Base-by-base conservation (phyloP, 2,329 filamentous ascomycete genomes). In the Aulographum hederae region DNA sequence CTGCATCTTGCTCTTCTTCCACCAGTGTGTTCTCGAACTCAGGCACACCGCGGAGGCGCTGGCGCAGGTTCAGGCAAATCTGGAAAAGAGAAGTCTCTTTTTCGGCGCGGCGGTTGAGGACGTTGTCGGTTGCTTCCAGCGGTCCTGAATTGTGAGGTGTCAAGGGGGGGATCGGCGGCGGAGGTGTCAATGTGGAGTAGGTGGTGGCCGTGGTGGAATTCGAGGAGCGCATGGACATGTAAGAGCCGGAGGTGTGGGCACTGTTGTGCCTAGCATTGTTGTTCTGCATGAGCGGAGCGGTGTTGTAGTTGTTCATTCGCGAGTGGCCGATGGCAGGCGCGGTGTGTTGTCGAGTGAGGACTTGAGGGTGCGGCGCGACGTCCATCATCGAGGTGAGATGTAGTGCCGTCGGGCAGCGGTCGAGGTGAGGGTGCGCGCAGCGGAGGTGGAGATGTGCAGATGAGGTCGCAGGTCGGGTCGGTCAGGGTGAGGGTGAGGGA, bases 61-160 rank as follows among this genome's bases (percentile, higher is more conserved):
- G 73, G 50, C 80, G 81, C 38, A 95, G 63, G 33, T 76, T 73
- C 42, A 92, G 68, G 52, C 89, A 95, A 53, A 92, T 93, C 55
- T 95, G 86, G 55, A 93, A 98, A 16, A 98, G 70, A 8, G 85
- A 94, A 37, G 77, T 69, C 34, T 80, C 81, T 41, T 89, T 85
- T 52, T 93, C 85, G 51, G 85, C 89, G 51, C 81, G 79, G 55
- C 86, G 80, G 58, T 98, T 98, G 64, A 98, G 93, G 52, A 98
- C 92, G 54, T 93, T 94, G 52, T 79, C 69, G 37, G 78, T 82
- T 37, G 84, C 78, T 45, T 81, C 60, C 38, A 85, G 69, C 37
- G 69, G 69, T 28, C 72, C 72, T 37, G 63, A 69, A 38, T 63
- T 58, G 34, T 51, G 43, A 32, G 54, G 53, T 12, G 55, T 54